These are phyloP conservation scores for Tulasnella sp. DNA, from an alignment of 768 basidiomycete genomes.

Conservation along the genomic window DNA sequence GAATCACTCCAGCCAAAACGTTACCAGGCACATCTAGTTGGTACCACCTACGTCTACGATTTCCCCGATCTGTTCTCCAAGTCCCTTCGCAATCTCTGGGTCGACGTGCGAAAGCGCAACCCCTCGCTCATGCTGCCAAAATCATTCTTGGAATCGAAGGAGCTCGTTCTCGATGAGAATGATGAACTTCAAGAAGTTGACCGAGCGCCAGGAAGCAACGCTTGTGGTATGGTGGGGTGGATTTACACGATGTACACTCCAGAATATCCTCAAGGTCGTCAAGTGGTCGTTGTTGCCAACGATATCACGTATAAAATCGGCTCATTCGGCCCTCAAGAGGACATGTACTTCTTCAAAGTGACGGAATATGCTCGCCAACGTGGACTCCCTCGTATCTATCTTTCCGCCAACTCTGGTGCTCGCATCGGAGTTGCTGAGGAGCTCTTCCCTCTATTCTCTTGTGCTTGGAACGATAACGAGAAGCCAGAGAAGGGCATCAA, in stretches of 20 bases:
- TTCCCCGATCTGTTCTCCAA: slow-evolving; percentile 99
- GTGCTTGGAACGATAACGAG: slow-evolving; percentile 71
- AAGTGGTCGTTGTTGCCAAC: slow-evolving; percentile 82
- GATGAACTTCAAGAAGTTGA: slow-evolving; percentile 84
- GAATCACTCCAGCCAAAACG: slow-evolving; percentile 97
- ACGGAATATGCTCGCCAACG: slow-evolving; percentile 82
- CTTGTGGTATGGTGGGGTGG: slow-evolving; percentile 97
- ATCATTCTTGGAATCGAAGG: slow-evolving; percentile 65
- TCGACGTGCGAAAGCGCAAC: slow-evolving; percentile 49
- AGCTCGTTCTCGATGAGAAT: slow-evolving; percentile 88
- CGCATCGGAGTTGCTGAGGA: slow-evolving; percentile 95
- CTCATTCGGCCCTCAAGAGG: slow-evolving; percentile 90
- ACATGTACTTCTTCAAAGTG: slow-evolving; percentile 91
- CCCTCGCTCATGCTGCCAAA: slow-evolving; percentile 62
- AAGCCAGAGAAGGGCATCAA: slow-evolving; percentile 90
- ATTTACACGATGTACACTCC: slow-evolving; percentile 85
- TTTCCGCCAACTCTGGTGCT: slow-evolving; percentile 98
- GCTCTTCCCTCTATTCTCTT: slow-evolving; percentile 71
- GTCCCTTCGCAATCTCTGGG: slow-evolving; percentile 88
- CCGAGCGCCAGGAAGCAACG: slow-evolving; percentile 85
- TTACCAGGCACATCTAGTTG: slow-evolving; percentile 95
- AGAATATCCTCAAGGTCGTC: slow-evolving; percentile 81
- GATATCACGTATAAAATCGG: slow-evolving; percentile 99
- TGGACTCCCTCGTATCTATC: slow-evolving; percentile 89
- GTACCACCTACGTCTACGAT: slow-evolving; percentile 97